These are phyloP conservation scores for Sphagnum contortum DNA, from an alignment of 225 moss, liverwort and hornwort genomes.

Conservation along the genomic window DNA sequence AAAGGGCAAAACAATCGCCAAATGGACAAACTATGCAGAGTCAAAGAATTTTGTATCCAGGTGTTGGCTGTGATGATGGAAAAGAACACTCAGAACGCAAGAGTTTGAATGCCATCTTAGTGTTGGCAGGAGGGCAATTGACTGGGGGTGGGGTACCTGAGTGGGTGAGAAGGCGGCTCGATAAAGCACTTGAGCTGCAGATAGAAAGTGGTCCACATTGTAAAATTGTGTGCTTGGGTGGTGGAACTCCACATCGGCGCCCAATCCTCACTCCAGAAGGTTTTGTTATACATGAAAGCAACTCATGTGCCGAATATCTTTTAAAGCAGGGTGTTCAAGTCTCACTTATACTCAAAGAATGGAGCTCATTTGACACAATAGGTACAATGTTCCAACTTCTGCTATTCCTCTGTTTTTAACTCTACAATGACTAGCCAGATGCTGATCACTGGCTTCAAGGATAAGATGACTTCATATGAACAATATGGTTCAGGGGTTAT, in stretches of 20 bases:
- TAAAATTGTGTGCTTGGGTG: conserved; percentile 40
- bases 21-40: conserved; percentile 8
- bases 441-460: no score
- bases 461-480: no score
- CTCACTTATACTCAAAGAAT: conserved; percentile 38
- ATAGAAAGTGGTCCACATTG: conserved; percentile 24
- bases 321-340: conserved; percentile 17
- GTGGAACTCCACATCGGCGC: conserved; percentile 34
- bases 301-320: conserved; percentile 43
- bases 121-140: conserved; percentile 50
- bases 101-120: conserved; percentile 44
- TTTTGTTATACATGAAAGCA: conserved; percentile 47
- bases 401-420: background rate
- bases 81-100: conserved; percentile 5
- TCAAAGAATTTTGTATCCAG: conserved; percentile 1
- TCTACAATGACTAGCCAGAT: background rate
- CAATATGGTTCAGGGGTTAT: no score
- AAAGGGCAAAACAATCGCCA: conserved; percentile 1
- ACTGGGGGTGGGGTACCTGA: conserved; percentile 33
- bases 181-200: conserved; percentile 44
- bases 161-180: conserved; percentile 53
- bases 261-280: conserved; percentile 34
- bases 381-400: conserved; percentile 8
- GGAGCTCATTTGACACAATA: conserved; percentile 51
- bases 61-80: conserved; percentile 1